Evolutionary conservation across 805 yeast genomes (phyloP).

Genomic region (Lachancea kluyveri): DNA sequence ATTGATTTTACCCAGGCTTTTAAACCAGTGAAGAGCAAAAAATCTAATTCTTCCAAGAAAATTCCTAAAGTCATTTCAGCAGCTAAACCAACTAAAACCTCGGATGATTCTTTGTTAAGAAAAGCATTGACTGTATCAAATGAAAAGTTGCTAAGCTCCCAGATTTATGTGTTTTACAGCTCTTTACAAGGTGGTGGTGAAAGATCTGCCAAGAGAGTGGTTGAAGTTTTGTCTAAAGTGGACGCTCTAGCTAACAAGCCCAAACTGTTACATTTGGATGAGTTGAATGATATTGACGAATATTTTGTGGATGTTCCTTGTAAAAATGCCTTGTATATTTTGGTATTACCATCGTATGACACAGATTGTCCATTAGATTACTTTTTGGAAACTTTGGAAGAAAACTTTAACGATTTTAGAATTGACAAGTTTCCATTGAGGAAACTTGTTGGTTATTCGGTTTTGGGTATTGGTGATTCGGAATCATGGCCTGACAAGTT

Average conservation of each 20-base stretch:
- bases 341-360: slow-evolving; percentile 86
- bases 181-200: slow-evolving; percentile 81
- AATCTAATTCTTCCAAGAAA: background rate
- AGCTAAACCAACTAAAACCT: slow-evolving; percentile 25
- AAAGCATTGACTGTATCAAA: slow-evolving; percentile 36
- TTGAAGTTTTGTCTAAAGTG: slow-evolving; percentile 30
- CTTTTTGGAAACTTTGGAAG: slow-evolving; percentile 72
- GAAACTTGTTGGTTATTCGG: slow-evolving; percentile 69
- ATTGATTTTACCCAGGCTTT: slow-evolving; percentile 38
- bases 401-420: slow-evolving; percentile 79
- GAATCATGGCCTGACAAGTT: slow-evolving; percentile 81
- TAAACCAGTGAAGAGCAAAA: slow-evolving; percentile 9
- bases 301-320: slow-evolving; percentile 65
- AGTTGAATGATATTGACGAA: slow-evolving; percentile 76
- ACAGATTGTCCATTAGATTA: slow-evolving; percentile 90
- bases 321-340: slow-evolving; percentile 50
- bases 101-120: slow-evolving; percentile 19
- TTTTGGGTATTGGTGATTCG: slow-evolving; percentile 80
- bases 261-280: slow-evolving; percentile 63
- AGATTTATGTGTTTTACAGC: slow-evolving; percentile 68
- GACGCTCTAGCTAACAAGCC: slow-evolving; percentile 37
- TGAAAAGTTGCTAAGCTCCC: slow-evolving; percentile 43
- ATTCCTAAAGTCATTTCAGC: slow-evolving; percentile 3
- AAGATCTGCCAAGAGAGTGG: slow-evolving; percentile 53
- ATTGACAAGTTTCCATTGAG: slow-evolving; percentile 76